A percentile compares a stretch with the other conserved stretches of the same genome.
These are phyloP conservation scores for Lentinus polychrous DNA, from an alignment of 1,284 basidiomycete species.

Conservation along the genomic window DNA sequence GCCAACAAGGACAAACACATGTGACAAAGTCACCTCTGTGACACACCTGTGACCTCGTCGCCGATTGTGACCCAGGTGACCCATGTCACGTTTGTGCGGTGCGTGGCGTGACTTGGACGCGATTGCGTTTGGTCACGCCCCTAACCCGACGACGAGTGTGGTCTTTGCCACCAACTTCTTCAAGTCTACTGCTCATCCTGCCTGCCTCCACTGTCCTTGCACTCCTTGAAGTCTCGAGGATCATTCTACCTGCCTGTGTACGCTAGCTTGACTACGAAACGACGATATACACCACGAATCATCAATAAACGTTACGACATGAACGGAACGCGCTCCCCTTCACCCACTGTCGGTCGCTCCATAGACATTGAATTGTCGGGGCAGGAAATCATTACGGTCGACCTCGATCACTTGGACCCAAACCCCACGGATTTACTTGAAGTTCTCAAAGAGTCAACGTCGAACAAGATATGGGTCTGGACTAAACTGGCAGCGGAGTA, in stretches of 20 bases:
- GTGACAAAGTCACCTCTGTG: not conserved
- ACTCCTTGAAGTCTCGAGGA: not conserved
- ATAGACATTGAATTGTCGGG: constrained; percentile 62
- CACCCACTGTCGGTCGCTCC: constrained; percentile 23
- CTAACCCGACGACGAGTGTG: not conserved
- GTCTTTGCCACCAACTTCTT: too few species aligned
- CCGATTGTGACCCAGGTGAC: too few species aligned
- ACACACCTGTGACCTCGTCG: not conserved
- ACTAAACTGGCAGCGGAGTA: constrained; percentile 73
- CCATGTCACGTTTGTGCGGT: not conserved
- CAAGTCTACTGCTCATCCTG: not conserved
- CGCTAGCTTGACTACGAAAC: not conserved
- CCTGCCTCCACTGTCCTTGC: not conserved
- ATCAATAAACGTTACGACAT: constrained; percentile 2
- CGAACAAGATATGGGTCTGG: constrained; percentile 61
- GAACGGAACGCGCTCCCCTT: constrained; percentile 19
- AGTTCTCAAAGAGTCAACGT: constrained; percentile 61
- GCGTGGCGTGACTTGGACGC: not conserved
- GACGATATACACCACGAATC: not conserved
- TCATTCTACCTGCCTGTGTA: not conserved
- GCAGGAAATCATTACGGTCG: constrained; percentile 75
- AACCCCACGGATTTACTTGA: constrained; percentile 68
- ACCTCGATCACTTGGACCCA: constrained; percentile 71
- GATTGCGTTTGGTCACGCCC: not conserved
- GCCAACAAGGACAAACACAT: not conserved